A percentile compares a stretch with the other conserved stretches of the same genome.
Evolutionary conservation across 2,329 filamentous ascomycete species (phyloP).

Genomic region (Alternaria ethzedia): DNA sequence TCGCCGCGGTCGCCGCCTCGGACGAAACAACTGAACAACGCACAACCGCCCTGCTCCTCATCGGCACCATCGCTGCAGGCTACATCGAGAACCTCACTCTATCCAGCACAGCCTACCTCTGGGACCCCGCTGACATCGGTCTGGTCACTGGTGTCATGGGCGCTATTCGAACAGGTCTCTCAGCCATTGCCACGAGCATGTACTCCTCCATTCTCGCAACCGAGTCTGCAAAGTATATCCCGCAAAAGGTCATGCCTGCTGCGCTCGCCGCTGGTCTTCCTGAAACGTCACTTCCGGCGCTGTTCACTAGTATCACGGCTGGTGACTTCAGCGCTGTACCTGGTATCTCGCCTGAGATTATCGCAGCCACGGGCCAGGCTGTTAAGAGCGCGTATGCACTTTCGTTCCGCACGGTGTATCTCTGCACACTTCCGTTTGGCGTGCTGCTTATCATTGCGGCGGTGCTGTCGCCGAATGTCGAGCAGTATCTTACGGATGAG

Average conservation of each 20-base stretch:
- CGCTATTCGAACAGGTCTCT: conserved; percentile 35
- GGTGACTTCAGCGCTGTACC: conserved; percentile 34
- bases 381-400: conserved; percentile 52
- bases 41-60: conserved; percentile 29
- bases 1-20: conserved; percentile 32
- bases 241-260: conserved; percentile 33
- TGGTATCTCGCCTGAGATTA: conserved; percentile 34
- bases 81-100: conserved; percentile 44
- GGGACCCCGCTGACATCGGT: conserved; percentile 42
- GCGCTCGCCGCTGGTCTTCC: conserved; percentile 34
- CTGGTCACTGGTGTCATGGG: conserved; percentile 40
- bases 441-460: conserved; percentile 47
- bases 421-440: conserved; percentile 48
- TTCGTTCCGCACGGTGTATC: conserved; percentile 57
- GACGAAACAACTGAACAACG: conserved; percentile 21
- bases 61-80: conserved; percentile 35
- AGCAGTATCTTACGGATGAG: conserved; percentile 53
- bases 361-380: conserved; percentile 42
- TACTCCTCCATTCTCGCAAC: conserved; percentile 41
- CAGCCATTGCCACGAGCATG: conserved; percentile 36
- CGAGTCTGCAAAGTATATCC: conserved; percentile 34
- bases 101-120: conserved; percentile 34
- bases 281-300: conserved; percentile 21
- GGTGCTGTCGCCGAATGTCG: conserved; percentile 51
- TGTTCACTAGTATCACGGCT: conserved; percentile 30